Conservation (phyloP, 345 rosid species). For the Aquilaria malaccensis region DNA sequence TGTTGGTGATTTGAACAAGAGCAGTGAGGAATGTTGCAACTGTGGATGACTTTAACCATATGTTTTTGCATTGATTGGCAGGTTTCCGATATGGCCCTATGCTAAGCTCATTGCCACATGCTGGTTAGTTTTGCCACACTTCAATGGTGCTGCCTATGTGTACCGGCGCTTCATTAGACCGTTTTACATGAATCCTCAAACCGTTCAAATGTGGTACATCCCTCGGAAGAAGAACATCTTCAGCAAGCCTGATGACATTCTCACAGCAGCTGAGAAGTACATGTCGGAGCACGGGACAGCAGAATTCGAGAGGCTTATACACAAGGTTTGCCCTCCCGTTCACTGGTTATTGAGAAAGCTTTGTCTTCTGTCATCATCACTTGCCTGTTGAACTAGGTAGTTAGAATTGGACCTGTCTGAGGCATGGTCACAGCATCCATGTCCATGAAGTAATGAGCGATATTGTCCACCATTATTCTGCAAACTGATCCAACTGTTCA, state of each 20-base stretch:
- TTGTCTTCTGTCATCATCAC: background rate
- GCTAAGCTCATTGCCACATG: constrained; percentile 56
- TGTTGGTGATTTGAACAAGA: no score
- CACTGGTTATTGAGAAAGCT: no score
- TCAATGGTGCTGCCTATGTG: constrained; percentile 81
- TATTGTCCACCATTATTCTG: no score
- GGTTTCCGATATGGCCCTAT: constrained; percentile 84
- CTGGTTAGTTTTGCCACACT: constrained; percentile 83
- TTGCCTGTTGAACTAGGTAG: background rate
- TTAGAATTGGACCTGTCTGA: no score
- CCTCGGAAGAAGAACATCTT: constrained; percentile 52
- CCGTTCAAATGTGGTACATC: constrained; percentile 64
- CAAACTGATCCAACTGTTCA: background rate
- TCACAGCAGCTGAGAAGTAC: constrained; percentile 66
- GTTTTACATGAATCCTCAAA: constrained; percentile 50
- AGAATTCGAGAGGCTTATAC: constrained; percentile 44
- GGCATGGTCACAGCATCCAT: no score
- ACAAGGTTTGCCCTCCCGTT: constrained; percentile 25
- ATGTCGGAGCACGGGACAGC: constrained; percentile 54
- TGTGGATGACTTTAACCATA: background rate
- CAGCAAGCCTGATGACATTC: constrained; percentile 54
- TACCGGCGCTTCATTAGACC: constrained; percentile 69
- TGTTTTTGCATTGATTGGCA: constrained; percentile 6
- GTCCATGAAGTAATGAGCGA: no score
- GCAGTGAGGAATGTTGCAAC: no score